Base-by-base conservation (phyloP, 106 monocot genomes). In the Apostasia ramifera region DNA sequence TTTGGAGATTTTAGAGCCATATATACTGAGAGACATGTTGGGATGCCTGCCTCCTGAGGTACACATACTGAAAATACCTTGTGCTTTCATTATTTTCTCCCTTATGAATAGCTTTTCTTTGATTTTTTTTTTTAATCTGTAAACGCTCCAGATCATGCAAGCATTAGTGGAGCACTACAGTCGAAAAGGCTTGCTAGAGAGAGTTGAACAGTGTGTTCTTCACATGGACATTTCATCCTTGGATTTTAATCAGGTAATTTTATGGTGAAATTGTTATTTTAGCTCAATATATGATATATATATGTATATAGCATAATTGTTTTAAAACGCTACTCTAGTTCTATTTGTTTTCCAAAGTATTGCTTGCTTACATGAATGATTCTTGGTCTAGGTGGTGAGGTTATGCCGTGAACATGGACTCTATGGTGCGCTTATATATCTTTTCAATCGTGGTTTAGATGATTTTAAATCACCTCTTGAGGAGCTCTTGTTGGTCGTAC, bases 201-300 rank as follows among this genome's bases (percentile, higher is more conserved):
- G 92, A 71, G 92, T 98, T 71, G 98, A 98, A 53, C 92, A 98
- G 71, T 93, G 98, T 77, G 82, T 93, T 83, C 90, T 98, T 59
- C 98, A 98, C 62, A 98, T 98, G 98, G 92, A 90, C 65, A 98
- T 98, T 59, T 92, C 92, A 68, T 98, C 92, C 4, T 78, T 98
- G 71, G 98, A 98, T 82, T 98, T 98, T 77, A 98, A 98, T 82
- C 98, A 98, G 87, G 97, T 97, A 75, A 56, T 46, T 69, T 50
- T 5, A 48, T 54, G 15, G 49, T 53, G 38, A 38, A 1, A 2
- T 44, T 64, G 47, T 63, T 9, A 40, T 26, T 26, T 26, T 26
- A 26, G 26, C 26, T 26, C 26, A 26, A 26, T 26, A 26, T 26
- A 26, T 26, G 26, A 26, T 26, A 26, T 26, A 26, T 26, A 26